A percentile compares a stretch with the other conserved stretches of the same genome.
Evolutionary conservation across 352 stramenopile genomes (phyloP).

Genomic region (Phytopythium ostracodes): DNA sequence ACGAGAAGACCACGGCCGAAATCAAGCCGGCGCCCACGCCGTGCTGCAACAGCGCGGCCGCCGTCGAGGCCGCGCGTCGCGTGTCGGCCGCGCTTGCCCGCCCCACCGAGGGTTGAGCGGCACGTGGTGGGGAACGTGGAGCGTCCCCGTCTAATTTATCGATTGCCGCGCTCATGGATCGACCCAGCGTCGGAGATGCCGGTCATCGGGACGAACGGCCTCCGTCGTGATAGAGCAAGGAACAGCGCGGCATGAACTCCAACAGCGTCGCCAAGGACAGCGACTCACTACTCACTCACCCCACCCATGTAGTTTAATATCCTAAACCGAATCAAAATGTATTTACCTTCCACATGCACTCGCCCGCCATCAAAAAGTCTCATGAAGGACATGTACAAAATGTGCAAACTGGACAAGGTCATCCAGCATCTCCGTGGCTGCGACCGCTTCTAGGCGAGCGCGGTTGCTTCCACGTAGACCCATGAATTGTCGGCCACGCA

Average conservation of each 20-base stretch:
- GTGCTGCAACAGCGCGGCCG: slow-evolving; percentile 26
- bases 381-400: not conserved
- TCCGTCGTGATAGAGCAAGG: not conserved
- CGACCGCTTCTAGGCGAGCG: not conserved
- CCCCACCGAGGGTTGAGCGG: not conserved
- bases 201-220: too few relatives aligned
- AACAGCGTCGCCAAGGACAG: too few relatives aligned
- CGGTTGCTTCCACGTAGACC: not conserved
- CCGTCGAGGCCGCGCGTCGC: slow-evolving; percentile 21
- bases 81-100: slow-evolving; percentile 8
- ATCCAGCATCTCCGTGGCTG: not conserved
- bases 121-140: not conserved
- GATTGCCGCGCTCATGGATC: not conserved
- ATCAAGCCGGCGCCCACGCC: slow-evolving; percentile 15
- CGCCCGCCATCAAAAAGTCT: not conserved
- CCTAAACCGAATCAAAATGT: not conserved
- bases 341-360: not conserved
- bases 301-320: not conserved
- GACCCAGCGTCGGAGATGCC: too few relatives aligned
- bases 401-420: not conserved
- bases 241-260: not conserved
- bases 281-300: not conserved
- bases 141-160: not conserved
- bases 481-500: slow-evolving; percentile 8
- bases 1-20: slow-evolving; percentile 13